Evolutionary conservation across 805 yeast species (phyloP).

Genomic region (Candida ficus): DNA sequence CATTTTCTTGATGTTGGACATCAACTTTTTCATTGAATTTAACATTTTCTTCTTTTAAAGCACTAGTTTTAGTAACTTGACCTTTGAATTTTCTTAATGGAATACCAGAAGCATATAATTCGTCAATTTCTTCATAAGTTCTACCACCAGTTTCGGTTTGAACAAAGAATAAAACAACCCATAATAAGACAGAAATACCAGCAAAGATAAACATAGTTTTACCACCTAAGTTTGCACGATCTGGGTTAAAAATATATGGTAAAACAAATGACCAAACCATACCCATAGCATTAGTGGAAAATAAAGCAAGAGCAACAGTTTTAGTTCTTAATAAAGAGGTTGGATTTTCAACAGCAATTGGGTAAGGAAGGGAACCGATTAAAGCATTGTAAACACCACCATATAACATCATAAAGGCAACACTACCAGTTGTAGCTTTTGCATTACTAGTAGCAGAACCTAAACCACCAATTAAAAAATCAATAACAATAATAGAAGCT

Average conservation of each 20-base stretch:
- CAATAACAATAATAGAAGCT: slow-evolving; percentile 16
- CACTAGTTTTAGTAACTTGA: slow-evolving; percentile 3
- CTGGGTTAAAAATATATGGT: slow-evolving; percentile 42
- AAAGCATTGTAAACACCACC: slow-evolving; percentile 30
- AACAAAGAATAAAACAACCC: slow-evolving; percentile 38
- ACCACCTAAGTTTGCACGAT: slow-evolving; percentile 35
- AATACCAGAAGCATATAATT: slow-evolving; percentile 34
- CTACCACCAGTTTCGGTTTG: slow-evolving; percentile 50
- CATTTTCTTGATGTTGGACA: neutral
- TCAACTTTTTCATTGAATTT: slow-evolving; percentile 5
- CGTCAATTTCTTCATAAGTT: slow-evolving; percentile 52
- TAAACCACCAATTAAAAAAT: slow-evolving; percentile 23
- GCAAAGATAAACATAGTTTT: slow-evolving; percentile 40
- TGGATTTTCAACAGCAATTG: slow-evolving; percentile 33
- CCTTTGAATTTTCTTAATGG: slow-evolving; percentile 26
- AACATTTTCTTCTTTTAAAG: slow-evolving; percentile 1
- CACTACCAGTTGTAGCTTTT: slow-evolving; percentile 15
- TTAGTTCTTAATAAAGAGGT: slow-evolving; percentile 34
- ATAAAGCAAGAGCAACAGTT: slow-evolving; percentile 28
- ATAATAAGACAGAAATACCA: slow-evolving; percentile 26
- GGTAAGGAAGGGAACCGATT: slow-evolving; percentile 33
- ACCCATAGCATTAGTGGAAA: slow-evolving; percentile 24
- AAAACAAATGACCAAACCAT: slow-evolving; percentile 31
- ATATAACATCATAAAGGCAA: slow-evolving; percentile 24
- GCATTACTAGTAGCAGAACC: slow-evolving; percentile 14